Conservation (phyloP, 139 green algal species). For the Chlorella sp. region DNA sequence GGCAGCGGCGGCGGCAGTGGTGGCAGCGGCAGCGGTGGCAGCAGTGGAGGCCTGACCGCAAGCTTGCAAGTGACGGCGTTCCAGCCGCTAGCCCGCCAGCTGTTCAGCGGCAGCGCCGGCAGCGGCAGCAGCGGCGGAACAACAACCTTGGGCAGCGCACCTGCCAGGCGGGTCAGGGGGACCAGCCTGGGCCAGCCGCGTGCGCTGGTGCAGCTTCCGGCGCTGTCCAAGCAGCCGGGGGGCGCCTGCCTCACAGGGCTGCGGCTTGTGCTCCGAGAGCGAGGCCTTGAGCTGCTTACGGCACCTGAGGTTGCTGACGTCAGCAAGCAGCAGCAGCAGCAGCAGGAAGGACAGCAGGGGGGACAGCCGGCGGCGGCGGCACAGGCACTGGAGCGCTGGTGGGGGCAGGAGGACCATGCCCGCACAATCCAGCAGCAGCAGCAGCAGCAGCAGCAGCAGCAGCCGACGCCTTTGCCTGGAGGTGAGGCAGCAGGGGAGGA, state of each 20-base stretch:
- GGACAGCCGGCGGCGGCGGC: neutral
- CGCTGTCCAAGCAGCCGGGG: neutral
- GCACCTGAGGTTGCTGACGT: neutral
- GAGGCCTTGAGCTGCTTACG: neutral
- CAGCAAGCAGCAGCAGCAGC: neutral
- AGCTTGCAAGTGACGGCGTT: neutral
- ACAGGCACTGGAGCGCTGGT: conserved; percentile 3
- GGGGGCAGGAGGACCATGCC: neutral
- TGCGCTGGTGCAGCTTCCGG: neutral
- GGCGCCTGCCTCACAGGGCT: neutral
- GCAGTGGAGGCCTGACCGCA: neutral
- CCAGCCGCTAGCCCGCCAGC: neutral
- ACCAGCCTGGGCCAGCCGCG: neutral
- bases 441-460: neutral
- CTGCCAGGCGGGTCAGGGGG: no score
- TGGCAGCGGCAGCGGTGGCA: neutral
- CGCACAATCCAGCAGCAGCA: neutral
- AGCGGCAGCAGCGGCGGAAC: neutral
- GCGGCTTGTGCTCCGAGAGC: neutral
- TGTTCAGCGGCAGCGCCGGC: neutral
- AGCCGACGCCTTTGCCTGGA: neutral
- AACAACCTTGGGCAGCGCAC: neutral
- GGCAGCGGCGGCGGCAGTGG: neutral
- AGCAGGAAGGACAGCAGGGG: neutral
- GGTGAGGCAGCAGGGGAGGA: neutral